Evolutionary conservation across 2,329 filamentous ascomycete genomes (phyloP), one percentile per base, ranked within the genome.

Genomic region (Gliomastix tumulicola): DNA sequence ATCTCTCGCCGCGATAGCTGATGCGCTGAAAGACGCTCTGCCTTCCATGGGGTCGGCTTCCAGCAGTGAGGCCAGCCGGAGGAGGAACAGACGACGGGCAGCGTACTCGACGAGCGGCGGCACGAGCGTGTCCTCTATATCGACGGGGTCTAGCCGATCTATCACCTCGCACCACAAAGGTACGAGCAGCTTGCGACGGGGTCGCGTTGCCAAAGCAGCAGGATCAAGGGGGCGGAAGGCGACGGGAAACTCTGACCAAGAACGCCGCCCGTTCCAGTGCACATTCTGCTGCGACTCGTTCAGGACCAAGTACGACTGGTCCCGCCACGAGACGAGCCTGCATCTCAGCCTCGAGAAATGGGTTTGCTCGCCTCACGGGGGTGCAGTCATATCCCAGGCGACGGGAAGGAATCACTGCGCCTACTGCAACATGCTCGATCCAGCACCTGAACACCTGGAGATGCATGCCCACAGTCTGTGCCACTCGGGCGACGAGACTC

Each of bases 261-360:
- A 28, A 9, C n/a, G 17, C 13, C n/a, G 17, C 13, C n/a, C 7
- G 10, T 36, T 28, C 15, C 34, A 36, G 15, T 40, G 39, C 27
- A 41, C 39, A 3, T 41, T 41, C 22, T 41, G 39, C 23, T 22
- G 23, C 12, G 27, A 25, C 22, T 23, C 7, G 6, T 41, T 41
- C 39, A 30, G 34, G 25, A 41, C 34, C 20, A 41, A 41, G 21
- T 41, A 31, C 16, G 39, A 41, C 23, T 41, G 39, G 39, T 20
- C 56, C 11, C 57, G 71, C 1, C 71, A 75, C 43, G 71, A 74
- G 41, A 60, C 69, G 30, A 68, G 67, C 3, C 54, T 74, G 4
- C 69, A 74, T 42, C 49, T 71, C 3, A 55, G 56, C 1, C 53
- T 60, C 6, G 53, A 58, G 21, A 54, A 51, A 0, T 75, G 66